Evolutionary conservation across 2,329 filamentous ascomycete genomes (phyloP).

Genomic region (Knoxdaviesia proteae): DNA sequence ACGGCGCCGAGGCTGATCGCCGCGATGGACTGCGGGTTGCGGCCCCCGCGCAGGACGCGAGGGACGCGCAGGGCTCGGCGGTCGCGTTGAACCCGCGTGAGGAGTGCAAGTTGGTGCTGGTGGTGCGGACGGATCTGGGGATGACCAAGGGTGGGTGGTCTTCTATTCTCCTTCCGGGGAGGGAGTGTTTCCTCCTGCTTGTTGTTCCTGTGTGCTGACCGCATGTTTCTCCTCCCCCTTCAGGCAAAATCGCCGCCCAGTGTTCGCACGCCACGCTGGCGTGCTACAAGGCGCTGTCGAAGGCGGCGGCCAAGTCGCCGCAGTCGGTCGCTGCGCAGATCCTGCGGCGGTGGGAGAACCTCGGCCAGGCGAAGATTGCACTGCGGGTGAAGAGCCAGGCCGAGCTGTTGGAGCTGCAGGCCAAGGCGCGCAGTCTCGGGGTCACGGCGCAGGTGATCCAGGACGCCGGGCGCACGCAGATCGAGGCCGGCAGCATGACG

Average conservation of each 20-base stretch:
- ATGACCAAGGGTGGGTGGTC: conserved; percentile 72
- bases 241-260: conserved; percentile 93
- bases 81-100: conserved; percentile 28
- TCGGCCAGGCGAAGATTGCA: conserved; percentile 84
- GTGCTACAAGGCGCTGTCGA: conserved; percentile 72
- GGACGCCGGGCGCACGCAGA: conserved; percentile 94
- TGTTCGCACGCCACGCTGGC: conserved; percentile 90
- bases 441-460: conserved; percentile 77
- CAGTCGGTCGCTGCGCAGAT: conserved; percentile 35
- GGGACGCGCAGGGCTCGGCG: conserved; percentile 10
- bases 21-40: conserved; percentile 28
- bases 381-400: conserved; percentile 76
- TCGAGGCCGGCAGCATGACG: conserved; percentile 78
- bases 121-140: conserved; percentile 81
- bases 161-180: not conserved
- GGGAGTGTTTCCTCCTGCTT: not conserved
- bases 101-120: conserved; percentile 85
- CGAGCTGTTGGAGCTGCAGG: conserved; percentile 53
- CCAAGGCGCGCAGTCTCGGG: conserved; percentile 62
- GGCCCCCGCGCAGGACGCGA: conserved; percentile 15
- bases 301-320: conserved; percentile 27
- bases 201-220: not conserved
- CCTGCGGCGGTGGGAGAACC: conserved; percentile 65
- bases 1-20: conserved; percentile 36
- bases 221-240: not conserved